Conservation (phyloP, 495 filamentous ascomycete species). For the Hypoxylon intermedium region DNA sequence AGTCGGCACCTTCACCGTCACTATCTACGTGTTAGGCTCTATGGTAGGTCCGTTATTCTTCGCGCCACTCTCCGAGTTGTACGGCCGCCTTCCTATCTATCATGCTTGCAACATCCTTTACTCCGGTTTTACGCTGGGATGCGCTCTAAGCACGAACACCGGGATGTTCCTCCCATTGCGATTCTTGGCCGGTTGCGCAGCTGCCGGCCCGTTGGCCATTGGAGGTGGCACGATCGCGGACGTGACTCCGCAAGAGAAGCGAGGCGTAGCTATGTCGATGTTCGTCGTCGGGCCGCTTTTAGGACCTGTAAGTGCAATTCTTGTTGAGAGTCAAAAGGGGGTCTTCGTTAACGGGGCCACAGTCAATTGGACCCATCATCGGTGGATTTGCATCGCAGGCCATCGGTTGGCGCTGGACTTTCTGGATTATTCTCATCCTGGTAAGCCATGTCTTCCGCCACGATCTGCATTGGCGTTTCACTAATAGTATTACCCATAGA, state of each 20-base stretch:
- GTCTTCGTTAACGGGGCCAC: background rate
- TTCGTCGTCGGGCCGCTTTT: conserved; percentile 60
- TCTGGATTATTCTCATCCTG: conserved; percentile 54
- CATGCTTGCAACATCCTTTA: conserved; percentile 52
- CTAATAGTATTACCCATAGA: conserved; percentile 6
- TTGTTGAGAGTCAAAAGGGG: too few species aligned
- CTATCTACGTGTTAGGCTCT: conserved; percentile 59
- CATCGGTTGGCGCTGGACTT: conserved; percentile 57
- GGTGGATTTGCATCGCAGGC: conserved; percentile 57
- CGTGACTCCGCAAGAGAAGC: conserved; percentile 50
- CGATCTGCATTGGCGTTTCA: too few species aligned
- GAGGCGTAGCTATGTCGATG: conserved; percentile 60
- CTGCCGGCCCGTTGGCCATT: conserved; percentile 48
- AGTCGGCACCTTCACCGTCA: conserved; percentile 43
- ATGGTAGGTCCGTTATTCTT: conserved; percentile 65
- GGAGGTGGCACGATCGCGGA: conserved; percentile 65
- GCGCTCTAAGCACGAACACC: conserved; percentile 51
- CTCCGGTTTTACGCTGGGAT: conserved; percentile 55
- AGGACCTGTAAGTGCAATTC: conserved; percentile 53
- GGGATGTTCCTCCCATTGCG: conserved; percentile 57
- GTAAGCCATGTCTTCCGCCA: conserved; percentile 11
- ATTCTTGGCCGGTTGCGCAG: conserved; percentile 51
- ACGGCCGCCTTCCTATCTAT: conserved; percentile 59
- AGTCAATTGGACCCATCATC: conserved; percentile 58
- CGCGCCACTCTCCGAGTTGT: conserved; percentile 65